phyloP scores from a whole-genome alignment of 2,329 filamentous ascomycete species.

The Epichloe bromicola region DNA sequence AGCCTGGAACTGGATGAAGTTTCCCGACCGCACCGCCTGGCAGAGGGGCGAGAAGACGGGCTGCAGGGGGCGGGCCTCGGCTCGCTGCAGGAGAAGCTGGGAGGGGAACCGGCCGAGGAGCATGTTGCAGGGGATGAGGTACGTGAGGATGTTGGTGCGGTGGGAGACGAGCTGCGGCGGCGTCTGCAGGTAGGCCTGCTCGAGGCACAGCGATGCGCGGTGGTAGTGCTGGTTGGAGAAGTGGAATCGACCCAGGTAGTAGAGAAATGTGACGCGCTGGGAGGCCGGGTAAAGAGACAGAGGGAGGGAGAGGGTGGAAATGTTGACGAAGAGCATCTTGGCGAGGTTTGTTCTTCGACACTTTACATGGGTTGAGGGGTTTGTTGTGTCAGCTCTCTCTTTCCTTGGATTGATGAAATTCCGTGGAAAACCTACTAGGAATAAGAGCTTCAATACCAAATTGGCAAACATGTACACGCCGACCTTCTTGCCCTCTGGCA shows the following conservation, averaged over 20 bases:
- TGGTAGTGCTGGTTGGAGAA: conserved; percentile 76
- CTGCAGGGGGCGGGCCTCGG: conserved; percentile 46
- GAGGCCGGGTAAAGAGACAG: conserved; percentile 70
- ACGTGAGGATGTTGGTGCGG: conserved; percentile 66
- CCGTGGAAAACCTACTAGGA: conserved; percentile 43
- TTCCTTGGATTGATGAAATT: no score
- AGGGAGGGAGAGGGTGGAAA: conserved; percentile 70
- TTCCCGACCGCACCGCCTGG: conserved; percentile 55
- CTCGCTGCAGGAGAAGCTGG: conserved; percentile 47
- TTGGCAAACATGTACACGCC: conserved; percentile 91
- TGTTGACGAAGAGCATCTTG: conserved; percentile 80
- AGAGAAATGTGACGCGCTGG: conserved; percentile 84
- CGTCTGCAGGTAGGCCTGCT: conserved; percentile 66
- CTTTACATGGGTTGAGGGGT: conserved; percentile 27
- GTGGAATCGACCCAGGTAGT: conserved; percentile 84
- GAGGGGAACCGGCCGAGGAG: conserved; percentile 77
- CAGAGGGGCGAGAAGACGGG: conserved; percentile 63
- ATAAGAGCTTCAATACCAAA: conserved; percentile 75
- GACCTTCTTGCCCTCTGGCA: conserved; percentile 70
- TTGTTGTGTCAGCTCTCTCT: not conserved
- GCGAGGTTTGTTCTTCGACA: conserved; percentile 74
- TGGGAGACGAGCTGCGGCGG: conserved; percentile 52
- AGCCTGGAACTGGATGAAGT: conserved; percentile 60
- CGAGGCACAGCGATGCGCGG: conserved; percentile 60
- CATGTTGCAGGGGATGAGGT: conserved; percentile 71